phyloP scores from a whole-genome alignment of 2,329 filamentous ascomycete genomes.

The Bipolaris gigantea region DNA sequence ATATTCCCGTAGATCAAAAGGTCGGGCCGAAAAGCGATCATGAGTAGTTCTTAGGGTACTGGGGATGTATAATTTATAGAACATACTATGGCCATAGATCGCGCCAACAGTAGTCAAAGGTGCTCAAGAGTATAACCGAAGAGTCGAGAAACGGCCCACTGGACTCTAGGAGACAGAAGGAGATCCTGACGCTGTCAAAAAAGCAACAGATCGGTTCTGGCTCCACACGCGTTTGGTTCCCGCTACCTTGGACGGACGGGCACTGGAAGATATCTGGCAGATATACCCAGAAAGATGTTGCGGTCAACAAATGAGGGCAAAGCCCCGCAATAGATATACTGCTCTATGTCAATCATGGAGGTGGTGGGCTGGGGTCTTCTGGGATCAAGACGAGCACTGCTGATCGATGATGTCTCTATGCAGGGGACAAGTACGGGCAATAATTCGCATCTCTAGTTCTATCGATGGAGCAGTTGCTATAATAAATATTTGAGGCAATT shows the following conservation, averaged over 20 bases:
- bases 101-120: not conserved
- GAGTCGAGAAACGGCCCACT: not conserved
- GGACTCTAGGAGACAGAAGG: not conserved
- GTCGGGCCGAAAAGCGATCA: not conserved
- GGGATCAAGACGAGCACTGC: no score
- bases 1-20: no score
- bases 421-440: no score
- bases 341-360: no score
- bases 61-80: not conserved
- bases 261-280: not conserved
- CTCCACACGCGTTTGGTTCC: not conserved
- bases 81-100: not conserved
- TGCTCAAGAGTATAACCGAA: not conserved
- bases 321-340: no score
- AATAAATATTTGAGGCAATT: no score
- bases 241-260: not conserved
- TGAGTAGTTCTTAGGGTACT: not conserved
- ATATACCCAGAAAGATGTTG: not conserved
- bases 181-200: not conserved
- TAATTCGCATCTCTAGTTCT: no score
- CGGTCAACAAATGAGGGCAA: not conserved
- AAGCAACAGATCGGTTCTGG: not conserved
- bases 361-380: no score
- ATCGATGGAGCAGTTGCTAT: no score
- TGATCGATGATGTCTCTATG: no score